A percentile compares a stretch with the other conserved stretches of the same genome.
phyloP scores from a whole-genome alignment of 2,329 filamentous ascomycete genomes.

The Fusarium sororula region DNA sequence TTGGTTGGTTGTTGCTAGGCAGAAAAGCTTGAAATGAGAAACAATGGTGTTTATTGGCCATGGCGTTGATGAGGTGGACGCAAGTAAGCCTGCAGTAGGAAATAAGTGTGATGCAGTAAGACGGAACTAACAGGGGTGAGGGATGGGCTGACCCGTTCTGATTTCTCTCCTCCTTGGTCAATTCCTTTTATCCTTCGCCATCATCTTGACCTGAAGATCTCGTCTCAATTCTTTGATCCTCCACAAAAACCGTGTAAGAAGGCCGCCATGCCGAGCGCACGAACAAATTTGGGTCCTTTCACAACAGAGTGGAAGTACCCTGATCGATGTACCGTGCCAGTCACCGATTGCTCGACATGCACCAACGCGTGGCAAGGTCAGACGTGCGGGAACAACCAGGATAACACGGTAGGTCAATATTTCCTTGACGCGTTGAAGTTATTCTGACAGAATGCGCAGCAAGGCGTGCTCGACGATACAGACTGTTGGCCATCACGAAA shows the following conservation, averaged over 20 bases:
- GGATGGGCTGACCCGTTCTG: background rate
- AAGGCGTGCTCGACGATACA: background rate
- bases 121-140: background rate
- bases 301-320: background rate
- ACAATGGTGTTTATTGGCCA: background rate
- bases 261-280: background rate
- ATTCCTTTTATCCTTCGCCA: background rate
- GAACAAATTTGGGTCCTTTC: background rate
- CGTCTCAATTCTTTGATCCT: background rate
- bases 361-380: background rate
- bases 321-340: background rate
- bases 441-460: background rate
- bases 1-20: rapidly evolving
- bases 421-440: too few species aligned
- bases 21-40: background rate
- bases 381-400: background rate
- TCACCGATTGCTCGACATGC: background rate
- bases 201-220: background rate
- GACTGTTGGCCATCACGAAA: background rate
- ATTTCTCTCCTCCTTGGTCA: background rate
- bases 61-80: background rate
- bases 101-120: background rate
- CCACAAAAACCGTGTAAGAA: rapidly evolving
- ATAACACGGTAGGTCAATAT: background rate
- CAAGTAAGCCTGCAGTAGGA: background rate